Conservation (phyloP, 2,329 filamentous ascomycete genomes). For the Curvularia hawaiiensis region DNA sequence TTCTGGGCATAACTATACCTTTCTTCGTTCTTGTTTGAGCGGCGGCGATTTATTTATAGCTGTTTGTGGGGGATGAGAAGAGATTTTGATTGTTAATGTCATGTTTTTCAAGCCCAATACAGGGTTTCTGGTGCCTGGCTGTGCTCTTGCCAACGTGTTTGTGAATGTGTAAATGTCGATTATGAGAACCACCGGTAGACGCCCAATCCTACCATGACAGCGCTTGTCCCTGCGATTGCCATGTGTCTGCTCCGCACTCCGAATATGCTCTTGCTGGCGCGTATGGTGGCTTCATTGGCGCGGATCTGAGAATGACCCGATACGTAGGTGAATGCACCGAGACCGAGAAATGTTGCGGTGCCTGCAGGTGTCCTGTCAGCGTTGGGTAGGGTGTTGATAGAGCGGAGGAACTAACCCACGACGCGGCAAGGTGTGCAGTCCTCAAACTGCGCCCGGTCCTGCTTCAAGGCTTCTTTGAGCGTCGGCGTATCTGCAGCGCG, state of each 20-base stretch:
- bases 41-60: conserved; percentile 22
- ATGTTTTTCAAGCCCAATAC: not conserved
- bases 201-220: conserved; percentile 51
- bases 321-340: conserved; percentile 54
- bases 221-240: conserved; percentile 49
- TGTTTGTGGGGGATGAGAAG: conserved; percentile 3
- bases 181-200: conserved; percentile 50
- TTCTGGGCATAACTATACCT: conserved; percentile 12
- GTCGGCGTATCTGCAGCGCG: conserved; percentile 22
- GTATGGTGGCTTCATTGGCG: conserved; percentile 48
- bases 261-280: conserved; percentile 49
- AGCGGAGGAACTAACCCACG: conserved; percentile 59
- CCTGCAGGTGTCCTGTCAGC: conserved; percentile 37
- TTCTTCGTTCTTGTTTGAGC: conserved; percentile 13
- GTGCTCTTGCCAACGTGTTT: not conserved
- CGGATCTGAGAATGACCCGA: conserved; percentile 53
- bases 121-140: not conserved
- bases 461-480: conserved; percentile 38
- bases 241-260: conserved; percentile 49
- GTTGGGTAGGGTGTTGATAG: not conserved
- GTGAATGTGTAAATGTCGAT: conserved; percentile 1
- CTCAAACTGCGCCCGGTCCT: conserved; percentile 50
- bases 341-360: conserved; percentile 52
- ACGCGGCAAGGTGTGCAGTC: conserved; percentile 75
- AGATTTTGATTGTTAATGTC: not conserved